Evolutionary conservation across 371 early-diverging fungal genomes (phyloP).

Genomic region (Mortierella polycephala): DNA sequence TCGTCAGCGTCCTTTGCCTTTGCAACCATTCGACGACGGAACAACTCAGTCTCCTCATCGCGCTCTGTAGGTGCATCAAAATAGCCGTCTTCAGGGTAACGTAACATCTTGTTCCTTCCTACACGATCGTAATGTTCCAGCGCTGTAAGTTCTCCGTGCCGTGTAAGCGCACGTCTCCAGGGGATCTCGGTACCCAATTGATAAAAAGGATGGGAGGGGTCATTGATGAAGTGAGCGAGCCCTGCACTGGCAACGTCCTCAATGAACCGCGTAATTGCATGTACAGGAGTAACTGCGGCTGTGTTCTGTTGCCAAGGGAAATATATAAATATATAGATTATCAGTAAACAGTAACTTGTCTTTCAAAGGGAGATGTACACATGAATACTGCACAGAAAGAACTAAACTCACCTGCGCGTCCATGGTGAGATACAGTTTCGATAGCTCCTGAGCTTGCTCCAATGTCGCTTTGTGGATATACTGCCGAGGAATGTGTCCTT

Average conservation of each 20-base stretch:
- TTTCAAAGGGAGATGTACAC: background rate
- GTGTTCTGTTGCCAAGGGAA: conserved; percentile 36
- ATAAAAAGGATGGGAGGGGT: conserved; percentile 42
- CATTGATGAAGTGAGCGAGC: conserved; percentile 18
- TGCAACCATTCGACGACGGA: conserved; percentile 17
- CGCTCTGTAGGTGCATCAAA: conserved; percentile 8
- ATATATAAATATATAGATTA: background rate
- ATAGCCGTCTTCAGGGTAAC: conserved; percentile 1
- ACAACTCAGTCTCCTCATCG: conserved; percentile 27
- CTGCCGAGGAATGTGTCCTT: conserved; percentile 23
- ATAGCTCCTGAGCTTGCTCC: conserved; percentile 38
- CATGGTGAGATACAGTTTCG: conserved; percentile 37
- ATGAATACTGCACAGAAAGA: background rate
- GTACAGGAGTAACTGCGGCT: conserved; percentile 37
- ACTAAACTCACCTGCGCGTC: conserved; percentile 35
- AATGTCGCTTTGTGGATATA: conserved; percentile 46
- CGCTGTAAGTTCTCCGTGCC: conserved; percentile 22
- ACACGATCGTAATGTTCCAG: conserved; percentile 8
- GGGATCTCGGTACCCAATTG: conserved; percentile 35
- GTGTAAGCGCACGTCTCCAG: conserved; percentile 28
- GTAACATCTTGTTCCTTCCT: background rate
- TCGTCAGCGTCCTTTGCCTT: conserved; percentile 10
- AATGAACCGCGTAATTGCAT: conserved; percentile 22
- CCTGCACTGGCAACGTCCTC: conserved; percentile 27
- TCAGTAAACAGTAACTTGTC: background rate